A percentile compares a stretch with the other conserved stretches of the same genome.
phyloP scores from a whole-genome alignment of 306 rosid species.

The Vigna trinervia region DNA sequence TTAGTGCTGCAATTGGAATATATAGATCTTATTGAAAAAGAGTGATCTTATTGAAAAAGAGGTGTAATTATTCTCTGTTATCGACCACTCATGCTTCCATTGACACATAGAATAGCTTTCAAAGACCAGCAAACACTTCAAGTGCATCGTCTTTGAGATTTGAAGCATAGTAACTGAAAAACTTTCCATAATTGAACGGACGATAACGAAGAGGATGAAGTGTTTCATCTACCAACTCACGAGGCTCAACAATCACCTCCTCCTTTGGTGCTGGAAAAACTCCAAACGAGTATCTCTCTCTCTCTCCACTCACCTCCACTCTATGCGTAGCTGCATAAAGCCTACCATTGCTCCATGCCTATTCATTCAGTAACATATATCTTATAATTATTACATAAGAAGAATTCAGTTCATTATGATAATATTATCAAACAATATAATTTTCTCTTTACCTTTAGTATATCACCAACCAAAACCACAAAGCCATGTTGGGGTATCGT shows the following conservation, averaged over 20 bases:
- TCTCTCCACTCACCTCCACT: conserved; percentile 54
- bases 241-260: conserved; percentile 46
- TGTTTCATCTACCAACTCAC: conserved; percentile 50
- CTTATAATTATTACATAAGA: too few relatives aligned
- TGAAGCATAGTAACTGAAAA: conserved; percentile 36
- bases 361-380: neutral
- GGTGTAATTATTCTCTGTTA: too few relatives aligned
- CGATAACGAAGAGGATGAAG: conserved; percentile 53
- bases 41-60: too few relatives aligned
- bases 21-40: too few relatives aligned
- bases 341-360: conserved; percentile 72
- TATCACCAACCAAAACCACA: conserved; percentile 54
- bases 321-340: conserved; percentile 56
- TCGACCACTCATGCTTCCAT: too few relatives aligned
- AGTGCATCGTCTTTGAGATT: conserved; percentile 44
- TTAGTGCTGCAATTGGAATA: too few relatives aligned
- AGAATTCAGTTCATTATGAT: too few relatives aligned
- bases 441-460: conserved; percentile 16
- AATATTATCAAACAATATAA: too few relatives aligned
- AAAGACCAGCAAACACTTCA: conserved; percentile 51
- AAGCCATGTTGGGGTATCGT: conserved; percentile 42
- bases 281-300: conserved; percentile 56
- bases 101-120: neutral
- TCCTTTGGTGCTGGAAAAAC: conserved; percentile 51
- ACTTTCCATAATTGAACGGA: conserved; percentile 52